phyloP scores from a whole-genome alignment of 495 filamentous ascomycete species.

The Collariella sp. region DNA sequence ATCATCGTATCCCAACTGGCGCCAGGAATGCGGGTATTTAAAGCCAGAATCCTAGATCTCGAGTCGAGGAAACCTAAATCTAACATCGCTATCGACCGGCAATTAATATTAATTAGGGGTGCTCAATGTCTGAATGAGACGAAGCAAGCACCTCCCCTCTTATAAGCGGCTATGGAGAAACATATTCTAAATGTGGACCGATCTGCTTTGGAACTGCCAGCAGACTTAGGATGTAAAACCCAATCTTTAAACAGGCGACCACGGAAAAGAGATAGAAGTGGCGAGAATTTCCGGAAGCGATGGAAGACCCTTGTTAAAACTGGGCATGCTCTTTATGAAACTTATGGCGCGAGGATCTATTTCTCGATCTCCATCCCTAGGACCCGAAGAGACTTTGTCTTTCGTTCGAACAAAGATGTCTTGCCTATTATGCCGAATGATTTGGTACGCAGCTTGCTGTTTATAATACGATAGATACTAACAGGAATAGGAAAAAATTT shows the following conservation, averaged over 20 bases:
- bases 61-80: not conserved
- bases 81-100: not conserved
- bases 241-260: not conserved
- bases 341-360: constrained; percentile 7
- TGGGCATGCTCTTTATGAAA: not conserved
- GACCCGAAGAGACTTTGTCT: constrained; percentile 8
- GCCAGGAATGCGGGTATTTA: not conserved
- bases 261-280: constrained; percentile 8
- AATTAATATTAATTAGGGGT: not conserved
- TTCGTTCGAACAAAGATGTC: constrained; percentile 3
- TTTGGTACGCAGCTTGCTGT: constrained; percentile 1
- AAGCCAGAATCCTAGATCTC: not conserved
- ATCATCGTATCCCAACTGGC: not conserved
- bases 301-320: constrained; percentile 8
- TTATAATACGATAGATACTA: constrained; percentile 5
- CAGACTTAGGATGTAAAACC: not conserved
- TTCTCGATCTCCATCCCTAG: constrained; percentile 9
- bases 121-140: not conserved
- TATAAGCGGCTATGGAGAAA: not conserved
- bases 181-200: not conserved
- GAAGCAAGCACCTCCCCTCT: not conserved
- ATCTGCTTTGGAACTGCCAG: not conserved
- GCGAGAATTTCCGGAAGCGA: constrained; percentile 8
- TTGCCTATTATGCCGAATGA: constrained; percentile 1
- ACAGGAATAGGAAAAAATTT: constrained; percentile 9